phyloP scores from a whole-genome alignment of 2,329 filamentous ascomycete genomes.

The Raffaelea arxii region DNA sequence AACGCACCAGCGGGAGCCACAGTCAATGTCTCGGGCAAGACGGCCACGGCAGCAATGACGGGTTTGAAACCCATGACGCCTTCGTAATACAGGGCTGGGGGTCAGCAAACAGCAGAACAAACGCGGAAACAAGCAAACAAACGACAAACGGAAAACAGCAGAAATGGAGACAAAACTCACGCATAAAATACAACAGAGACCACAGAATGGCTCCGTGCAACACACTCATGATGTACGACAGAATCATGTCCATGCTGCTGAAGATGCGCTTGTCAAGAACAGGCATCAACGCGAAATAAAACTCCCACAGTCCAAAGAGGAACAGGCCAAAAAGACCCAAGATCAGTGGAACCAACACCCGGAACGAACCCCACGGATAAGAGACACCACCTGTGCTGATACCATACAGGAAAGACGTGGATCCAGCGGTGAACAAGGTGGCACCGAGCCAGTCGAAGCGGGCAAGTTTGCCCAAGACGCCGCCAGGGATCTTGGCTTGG shows the following conservation, averaged over 20 bases:
- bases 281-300: conserved; percentile 15
- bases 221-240: conserved; percentile 33
- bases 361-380: conserved; percentile 29
- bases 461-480: conserved; percentile 19
- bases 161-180: conserved; percentile 33
- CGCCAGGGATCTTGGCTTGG: conserved; percentile 25
- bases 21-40: conserved; percentile 18
- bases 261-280: conserved; percentile 34
- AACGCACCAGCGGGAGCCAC: conserved; percentile 13
- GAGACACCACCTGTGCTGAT: conserved; percentile 33
- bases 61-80: conserved; percentile 24
- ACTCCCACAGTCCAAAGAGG: conserved; percentile 13
- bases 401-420: conserved; percentile 30
- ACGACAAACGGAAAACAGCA: too few species aligned
- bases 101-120: neutral
- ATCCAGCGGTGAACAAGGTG: conserved; percentile 27
- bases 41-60: conserved; percentile 17
- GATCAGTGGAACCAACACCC: conserved; percentile 31
- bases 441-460: conserved; percentile 36
- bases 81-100: conserved; percentile 13
- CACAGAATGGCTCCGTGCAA: conserved; percentile 49
- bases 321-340: conserved; percentile 27
- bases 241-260: conserved; percentile 23
- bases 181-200: conserved; percentile 42
- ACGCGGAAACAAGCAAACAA: neutral